Evolutionary conservation across 768 basidiomycete genomes (phyloP), one percentile per base, ranked within the genome.

Genomic region (Tubosaeta sp.): DNA sequence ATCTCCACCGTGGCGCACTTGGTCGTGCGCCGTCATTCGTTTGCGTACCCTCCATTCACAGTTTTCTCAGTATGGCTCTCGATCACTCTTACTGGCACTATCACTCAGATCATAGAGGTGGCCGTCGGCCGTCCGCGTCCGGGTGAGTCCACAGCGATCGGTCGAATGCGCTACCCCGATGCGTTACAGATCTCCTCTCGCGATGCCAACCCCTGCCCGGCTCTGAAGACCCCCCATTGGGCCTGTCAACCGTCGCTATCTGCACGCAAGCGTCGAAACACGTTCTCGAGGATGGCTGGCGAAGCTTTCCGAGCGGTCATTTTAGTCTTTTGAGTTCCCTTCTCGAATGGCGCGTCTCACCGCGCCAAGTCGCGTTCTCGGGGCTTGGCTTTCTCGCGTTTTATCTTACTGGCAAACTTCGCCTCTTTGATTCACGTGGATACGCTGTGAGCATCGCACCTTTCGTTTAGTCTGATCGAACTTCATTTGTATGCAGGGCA

Each of bases 291-390:
- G 88, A 95, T 65, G 94, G 94, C 1, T 97, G 91, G 74, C 80
- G 88, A 52, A 93, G 91, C 63, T 97, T 97, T 70, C 88, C 87
- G 5, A 91, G 88, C 35, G 95, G 95, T 1, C 94, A 95, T 68
- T 85, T 91, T 4, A 92, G 90, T 61, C 55, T 41, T 19, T 14
- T 25, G 19, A 3, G 11, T 10, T 10, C 32, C 6, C 25, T 16
- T n/a, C n/a, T 11, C n/a, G 50, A 32, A 17, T 11, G 10, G 9
- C 19, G 17, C 5, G 7, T 38, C 45, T 57, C 5, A 52, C 17
- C 27, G 17, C 13, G 16, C 45, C 58, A 38, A 90, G 91, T 93
- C 55, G 88, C 93, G 0, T 97, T 95, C 69, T 88, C 93, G 6
- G 95, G 95, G 5, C 77, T 99, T 6, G 91, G 90, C 3, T 95